Percentiles rank a stretch among this genome's conserved stretches.
These are phyloP conservation scores for Aureobasidium sp. DNA, from an alignment of 2,329 filamentous ascomycete genomes.

Conservation along the genomic window DNA sequence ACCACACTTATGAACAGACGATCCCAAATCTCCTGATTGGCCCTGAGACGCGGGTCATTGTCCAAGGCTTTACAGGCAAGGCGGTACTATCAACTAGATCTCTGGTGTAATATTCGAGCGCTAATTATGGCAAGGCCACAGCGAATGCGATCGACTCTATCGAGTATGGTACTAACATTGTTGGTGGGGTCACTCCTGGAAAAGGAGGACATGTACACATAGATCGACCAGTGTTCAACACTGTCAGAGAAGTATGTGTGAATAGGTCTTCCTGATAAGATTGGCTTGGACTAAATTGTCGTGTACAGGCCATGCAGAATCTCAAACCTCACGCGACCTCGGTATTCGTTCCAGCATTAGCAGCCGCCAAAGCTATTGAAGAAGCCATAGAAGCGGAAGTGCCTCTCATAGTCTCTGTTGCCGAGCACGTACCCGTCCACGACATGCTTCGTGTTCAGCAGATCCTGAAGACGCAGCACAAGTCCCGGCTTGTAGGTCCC, in stretches of 20 bases:
- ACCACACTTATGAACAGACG: conserved; percentile 56
- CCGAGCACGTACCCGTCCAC: conserved; percentile 72
- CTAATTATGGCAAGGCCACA: no score
- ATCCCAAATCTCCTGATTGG: conserved; percentile 61
- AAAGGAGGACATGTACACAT: conserved; percentile 65
- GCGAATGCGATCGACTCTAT: conserved; percentile 70
- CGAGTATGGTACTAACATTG: conserved; percentile 71
- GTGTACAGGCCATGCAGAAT: no score
- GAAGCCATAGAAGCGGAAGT: conserved; percentile 75
- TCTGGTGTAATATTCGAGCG: no score
- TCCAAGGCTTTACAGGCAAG: conserved; percentile 63
- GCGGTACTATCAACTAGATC: no score
- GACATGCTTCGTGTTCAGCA: conserved; percentile 71
- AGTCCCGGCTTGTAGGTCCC: conserved; percentile 67
- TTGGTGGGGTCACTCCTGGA: conserved; percentile 69
- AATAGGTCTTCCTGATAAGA: no score
- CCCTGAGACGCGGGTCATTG: conserved; percentile 58
- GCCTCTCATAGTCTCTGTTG: conserved; percentile 68
- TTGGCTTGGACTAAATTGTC: no score
- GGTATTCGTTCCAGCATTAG: conserved; percentile 69
- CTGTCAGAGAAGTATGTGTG: conserved; percentile 59
- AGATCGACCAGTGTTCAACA: conserved; percentile 63
- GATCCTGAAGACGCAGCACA: conserved; percentile 64
- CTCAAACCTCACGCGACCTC: conserved; percentile 70
- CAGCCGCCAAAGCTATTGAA: conserved; percentile 65